Evolutionary conservation across 2,329 filamentous ascomycete species (phyloP).

Genomic region (Hymenoscyphus repandus): DNA sequence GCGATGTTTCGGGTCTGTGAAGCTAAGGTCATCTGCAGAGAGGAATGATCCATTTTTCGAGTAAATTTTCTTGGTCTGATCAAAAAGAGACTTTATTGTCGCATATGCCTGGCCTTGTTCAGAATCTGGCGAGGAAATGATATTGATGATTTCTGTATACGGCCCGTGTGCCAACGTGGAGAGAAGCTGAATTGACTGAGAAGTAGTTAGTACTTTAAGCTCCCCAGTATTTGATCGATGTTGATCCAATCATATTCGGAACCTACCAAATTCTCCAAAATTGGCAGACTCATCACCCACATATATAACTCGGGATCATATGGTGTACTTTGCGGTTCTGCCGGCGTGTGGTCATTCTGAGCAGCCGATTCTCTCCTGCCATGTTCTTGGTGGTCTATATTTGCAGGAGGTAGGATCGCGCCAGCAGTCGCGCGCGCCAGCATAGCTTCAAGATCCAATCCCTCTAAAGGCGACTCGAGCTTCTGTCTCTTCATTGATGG

Average conservation of each 20-base stretch:
- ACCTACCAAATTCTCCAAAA: slow-evolving; percentile 55
- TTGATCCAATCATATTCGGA: neutral
- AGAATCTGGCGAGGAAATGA: slow-evolving; percentile 50
- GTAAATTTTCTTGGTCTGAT: slow-evolving; percentile 59
- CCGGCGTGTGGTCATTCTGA: neutral
- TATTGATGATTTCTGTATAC: slow-evolving; percentile 50
- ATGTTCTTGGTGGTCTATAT: neutral
- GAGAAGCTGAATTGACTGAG: slow-evolving; percentile 53
- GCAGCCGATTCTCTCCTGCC: neutral
- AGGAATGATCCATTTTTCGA: slow-evolving; percentile 47
- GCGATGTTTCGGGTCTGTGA: slow-evolving; percentile 46
- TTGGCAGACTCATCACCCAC: slow-evolving; percentile 54
- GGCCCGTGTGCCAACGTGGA: slow-evolving; percentile 50
- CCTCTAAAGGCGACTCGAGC: slow-evolving; percentile 5
- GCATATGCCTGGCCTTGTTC: slow-evolving; percentile 56
- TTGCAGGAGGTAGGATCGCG: slow-evolving; percentile 4
- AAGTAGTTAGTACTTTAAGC: slow-evolving; percentile 8
- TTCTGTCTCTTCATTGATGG: slow-evolving; percentile 13
- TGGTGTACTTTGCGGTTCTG: slow-evolving; percentile 5
- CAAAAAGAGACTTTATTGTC: slow-evolving; percentile 56
- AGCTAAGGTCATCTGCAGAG: slow-evolving; percentile 45
- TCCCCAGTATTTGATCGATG: neutral
- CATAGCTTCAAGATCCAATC: slow-evolving; percentile 14
- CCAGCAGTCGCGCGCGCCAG: slow-evolving; percentile 16
- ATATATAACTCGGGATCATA: slow-evolving; percentile 33